These are phyloP conservation scores for Skeletonema tropicum DNA, from an alignment of 108 stramenopile genomes.

Conservation along the genomic window DNA sequence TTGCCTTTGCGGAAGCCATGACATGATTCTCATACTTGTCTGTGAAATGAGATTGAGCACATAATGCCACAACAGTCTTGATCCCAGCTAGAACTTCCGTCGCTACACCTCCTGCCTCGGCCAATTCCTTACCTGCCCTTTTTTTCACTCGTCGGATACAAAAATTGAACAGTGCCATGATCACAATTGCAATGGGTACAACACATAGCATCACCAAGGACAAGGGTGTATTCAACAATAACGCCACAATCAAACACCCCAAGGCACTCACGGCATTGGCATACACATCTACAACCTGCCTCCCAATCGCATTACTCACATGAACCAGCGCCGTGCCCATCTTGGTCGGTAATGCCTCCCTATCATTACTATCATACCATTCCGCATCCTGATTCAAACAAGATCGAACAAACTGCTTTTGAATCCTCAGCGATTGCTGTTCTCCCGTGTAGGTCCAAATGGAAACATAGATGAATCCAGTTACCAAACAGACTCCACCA, in stretches of 20 bases:
- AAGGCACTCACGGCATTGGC: constrained; percentile 29
- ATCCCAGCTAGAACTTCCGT: constrained; percentile 64
- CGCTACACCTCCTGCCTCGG: constrained; percentile 52
- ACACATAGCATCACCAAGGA: constrained; percentile 45
- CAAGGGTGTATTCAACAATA: constrained; percentile 34
- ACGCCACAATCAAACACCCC: constrained; percentile 39
- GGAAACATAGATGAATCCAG: constrained; percentile 39
- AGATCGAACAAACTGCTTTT: constrained; percentile 35
- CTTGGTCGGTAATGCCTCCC: constrained; percentile 43
- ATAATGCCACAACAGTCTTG: constrained; percentile 63
- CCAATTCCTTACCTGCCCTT: constrained; percentile 16
- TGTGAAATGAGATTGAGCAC: constrained; percentile 51
- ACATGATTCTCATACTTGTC: constrained; percentile 38
- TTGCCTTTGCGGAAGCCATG: constrained; percentile 15
- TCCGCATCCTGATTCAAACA: constrained; percentile 50
- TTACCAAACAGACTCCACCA: constrained; percentile 27
- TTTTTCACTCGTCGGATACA: constrained; percentile 35
- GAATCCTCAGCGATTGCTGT: constrained; percentile 43
- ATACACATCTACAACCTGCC: constrained; percentile 48
- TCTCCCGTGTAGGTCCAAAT: constrained; percentile 53
- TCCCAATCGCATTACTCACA: constrained; percentile 39
- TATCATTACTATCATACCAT: constrained; percentile 48
- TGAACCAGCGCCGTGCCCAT: constrained; percentile 43
- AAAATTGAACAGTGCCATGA: constrained; percentile 26
- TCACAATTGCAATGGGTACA: constrained; percentile 30